These are phyloP conservation scores for Senna siamea DNA, from an alignment of 306 rosid species.

Conservation along the genomic window DNA sequence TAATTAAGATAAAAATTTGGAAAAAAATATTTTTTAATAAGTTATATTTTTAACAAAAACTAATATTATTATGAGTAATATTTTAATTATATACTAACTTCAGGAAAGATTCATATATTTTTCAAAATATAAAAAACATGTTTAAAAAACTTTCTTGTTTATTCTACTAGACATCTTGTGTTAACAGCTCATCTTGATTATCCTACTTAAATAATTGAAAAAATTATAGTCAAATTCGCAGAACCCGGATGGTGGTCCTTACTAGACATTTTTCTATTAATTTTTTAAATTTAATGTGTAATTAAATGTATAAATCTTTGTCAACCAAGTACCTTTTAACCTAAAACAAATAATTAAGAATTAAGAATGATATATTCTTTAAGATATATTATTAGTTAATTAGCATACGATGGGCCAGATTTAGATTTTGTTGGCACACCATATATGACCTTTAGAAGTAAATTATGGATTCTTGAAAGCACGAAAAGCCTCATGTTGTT, in stretches of 20 bases:
- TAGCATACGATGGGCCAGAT: not conserved
- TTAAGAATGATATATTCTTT: not conserved
- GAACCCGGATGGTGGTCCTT: constrained; percentile 20
- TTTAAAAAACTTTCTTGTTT: not conserved
- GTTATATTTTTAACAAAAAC: too few species aligned
- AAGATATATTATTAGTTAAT: constrained; percentile 2
- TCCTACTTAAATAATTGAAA: constrained; percentile 24
- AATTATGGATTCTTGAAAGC: constrained; percentile 22
- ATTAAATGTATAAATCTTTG: constrained; percentile 11
- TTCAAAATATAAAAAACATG: too few species aligned
- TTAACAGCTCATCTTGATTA: not conserved
- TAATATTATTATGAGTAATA: too few species aligned
- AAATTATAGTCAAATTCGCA: constrained; percentile 46
- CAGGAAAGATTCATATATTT: too few species aligned
- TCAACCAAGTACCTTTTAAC: constrained; percentile 19
- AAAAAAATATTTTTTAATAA: too few species aligned
- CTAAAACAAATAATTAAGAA: not conserved
- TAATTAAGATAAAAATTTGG: too few species aligned
- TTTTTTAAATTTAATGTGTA: not conserved
- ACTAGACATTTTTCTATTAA: not conserved
- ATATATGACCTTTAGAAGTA: constrained; percentile 12
- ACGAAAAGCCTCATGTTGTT: constrained; percentile 14
- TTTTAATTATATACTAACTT: too few species aligned
- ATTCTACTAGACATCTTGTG: too few species aligned
- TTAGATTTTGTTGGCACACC: not conserved